These are phyloP conservation scores for Fusarium sp. DNA, from an alignment of 2,329 filamentous ascomycete species.

Conservation along the genomic window DNA sequence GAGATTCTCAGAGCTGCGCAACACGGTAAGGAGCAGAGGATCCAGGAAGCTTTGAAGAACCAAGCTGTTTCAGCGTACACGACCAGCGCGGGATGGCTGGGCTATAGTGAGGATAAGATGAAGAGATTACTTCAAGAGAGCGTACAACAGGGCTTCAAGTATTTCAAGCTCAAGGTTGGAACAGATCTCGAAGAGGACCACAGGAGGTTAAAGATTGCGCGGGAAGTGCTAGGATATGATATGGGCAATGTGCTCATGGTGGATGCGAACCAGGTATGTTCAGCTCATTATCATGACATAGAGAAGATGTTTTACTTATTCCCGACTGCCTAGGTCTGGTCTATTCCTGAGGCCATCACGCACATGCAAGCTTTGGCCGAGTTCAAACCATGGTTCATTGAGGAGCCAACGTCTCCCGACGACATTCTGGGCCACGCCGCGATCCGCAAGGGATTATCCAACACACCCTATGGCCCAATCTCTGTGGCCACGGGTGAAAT, in stretches of 20 bases:
- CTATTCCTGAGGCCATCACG: slow-evolving; percentile 86
- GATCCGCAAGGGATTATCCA: slow-evolving; percentile 78
- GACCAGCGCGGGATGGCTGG: slow-evolving; percentile 89
- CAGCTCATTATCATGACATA: neutral
- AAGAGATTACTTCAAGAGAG: slow-evolving; percentile 79
- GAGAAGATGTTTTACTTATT: neutral
- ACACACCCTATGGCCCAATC: slow-evolving; percentile 72
- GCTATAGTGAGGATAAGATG: slow-evolving; percentile 90
- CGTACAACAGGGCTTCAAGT: slow-evolving; percentile 78
- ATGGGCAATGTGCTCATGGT: slow-evolving; percentile 88
- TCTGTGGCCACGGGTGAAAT: slow-evolving; percentile 93
- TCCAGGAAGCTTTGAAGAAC: slow-evolving; percentile 78
- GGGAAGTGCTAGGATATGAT: slow-evolving; percentile 85
- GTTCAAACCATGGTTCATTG: slow-evolving; percentile 94
- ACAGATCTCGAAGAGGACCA: slow-evolving; percentile 78
- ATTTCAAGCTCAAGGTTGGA: slow-evolving; percentile 95
- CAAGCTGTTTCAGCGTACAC: slow-evolving; percentile 90
- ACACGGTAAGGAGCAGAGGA: slow-evolving; percentile 74
- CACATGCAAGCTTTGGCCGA: slow-evolving; percentile 86
- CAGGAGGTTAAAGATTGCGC: slow-evolving; percentile 76
- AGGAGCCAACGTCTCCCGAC: slow-evolving; percentile 91
- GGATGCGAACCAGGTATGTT: slow-evolving; percentile 84
- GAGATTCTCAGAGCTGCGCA: slow-evolving; percentile 75
- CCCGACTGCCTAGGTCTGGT: slow-evolving; percentile 71
- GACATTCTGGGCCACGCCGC: slow-evolving; percentile 90